Conservation (phyloP, 1,139 yeast species). For the Meyerozyma guilliermondii region DNA sequence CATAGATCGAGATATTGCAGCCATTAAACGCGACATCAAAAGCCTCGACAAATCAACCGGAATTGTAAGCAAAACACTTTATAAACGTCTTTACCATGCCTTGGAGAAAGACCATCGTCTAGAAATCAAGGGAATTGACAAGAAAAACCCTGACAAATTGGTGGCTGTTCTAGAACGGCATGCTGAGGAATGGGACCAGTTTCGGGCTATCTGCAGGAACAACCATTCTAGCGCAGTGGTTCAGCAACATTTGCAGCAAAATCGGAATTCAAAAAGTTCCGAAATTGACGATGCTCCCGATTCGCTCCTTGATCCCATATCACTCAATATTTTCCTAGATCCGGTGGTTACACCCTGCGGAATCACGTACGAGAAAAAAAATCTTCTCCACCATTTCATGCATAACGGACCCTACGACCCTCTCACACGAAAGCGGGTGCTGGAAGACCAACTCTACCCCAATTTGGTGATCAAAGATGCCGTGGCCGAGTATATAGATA, state of each 20-base stretch:
- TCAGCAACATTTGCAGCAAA: neutral
- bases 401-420: constrained; percentile 35
- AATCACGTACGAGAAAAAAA: constrained; percentile 40
- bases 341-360: constrained; percentile 51
- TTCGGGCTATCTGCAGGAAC: constrained; percentile 19
- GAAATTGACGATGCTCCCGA: constrained; percentile 33
- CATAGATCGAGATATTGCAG: constrained; percentile 17
- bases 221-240: constrained; percentile 14
- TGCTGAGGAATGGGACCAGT: constrained; percentile 15
- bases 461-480: constrained; percentile 40
- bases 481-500: constrained; percentile 20
- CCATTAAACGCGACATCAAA: constrained; percentile 15
- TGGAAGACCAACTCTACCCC: constrained; percentile 36
- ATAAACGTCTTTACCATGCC: constrained; percentile 14
- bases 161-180: constrained; percentile 14
- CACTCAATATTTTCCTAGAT: constrained; percentile 38
- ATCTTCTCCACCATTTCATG: constrained; percentile 33
- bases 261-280: neutral
- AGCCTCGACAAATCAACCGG: constrained; percentile 17
- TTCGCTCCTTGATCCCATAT: constrained; percentile 41
- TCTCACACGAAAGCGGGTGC: constrained; percentile 31
- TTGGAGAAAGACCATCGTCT: constrained; percentile 15
- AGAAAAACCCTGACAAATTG: constrained; percentile 10
- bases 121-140: constrained; percentile 11
- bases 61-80: constrained; percentile 12